A percentile compares a stretch with the other conserved stretches of the same genome.
phyloP scores from a whole-genome alignment of 2,329 filamentous ascomycete genomes.

The Chrysoporthe austroafricana region DNA sequence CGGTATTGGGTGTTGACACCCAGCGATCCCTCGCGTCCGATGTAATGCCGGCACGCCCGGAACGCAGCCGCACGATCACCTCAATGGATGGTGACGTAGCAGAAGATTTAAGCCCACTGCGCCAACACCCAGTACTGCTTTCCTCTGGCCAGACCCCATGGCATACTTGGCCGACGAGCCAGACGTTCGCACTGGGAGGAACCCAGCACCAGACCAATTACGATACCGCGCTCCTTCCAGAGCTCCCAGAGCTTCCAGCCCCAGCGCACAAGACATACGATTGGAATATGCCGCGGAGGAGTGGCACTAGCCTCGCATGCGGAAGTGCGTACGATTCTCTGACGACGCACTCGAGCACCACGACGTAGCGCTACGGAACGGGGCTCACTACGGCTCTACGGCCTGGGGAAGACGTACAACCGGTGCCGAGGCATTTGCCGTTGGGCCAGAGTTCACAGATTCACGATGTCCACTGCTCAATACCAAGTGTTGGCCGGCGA shows the following conservation, averaged over 20 bases:
- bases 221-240: neutral
- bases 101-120: neutral
- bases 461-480: neutral
- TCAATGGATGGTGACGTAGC: neutral
- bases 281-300: neutral
- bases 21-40: constrained; percentile 12
- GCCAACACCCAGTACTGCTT: neutral
- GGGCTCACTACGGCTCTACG: neutral
- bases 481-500: neutral
- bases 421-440: neutral
- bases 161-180: constrained; percentile 10
- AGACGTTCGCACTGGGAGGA: neutral
- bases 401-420: neutral
- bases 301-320: neutral
- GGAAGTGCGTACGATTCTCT: neutral
- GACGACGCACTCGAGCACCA: neutral
- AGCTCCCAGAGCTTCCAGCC: neutral
- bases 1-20: neutral
- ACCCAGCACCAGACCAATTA: neutral
- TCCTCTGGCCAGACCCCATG: neutral
- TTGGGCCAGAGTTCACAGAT: neutral
- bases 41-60: neutral
- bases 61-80: neutral
- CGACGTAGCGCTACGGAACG: neutral
- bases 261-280: neutral